These are phyloP conservation scores for Boletus tomentosulus DNA, from an alignment of 768 basidiomycete species.

Conservation along the genomic window DNA sequence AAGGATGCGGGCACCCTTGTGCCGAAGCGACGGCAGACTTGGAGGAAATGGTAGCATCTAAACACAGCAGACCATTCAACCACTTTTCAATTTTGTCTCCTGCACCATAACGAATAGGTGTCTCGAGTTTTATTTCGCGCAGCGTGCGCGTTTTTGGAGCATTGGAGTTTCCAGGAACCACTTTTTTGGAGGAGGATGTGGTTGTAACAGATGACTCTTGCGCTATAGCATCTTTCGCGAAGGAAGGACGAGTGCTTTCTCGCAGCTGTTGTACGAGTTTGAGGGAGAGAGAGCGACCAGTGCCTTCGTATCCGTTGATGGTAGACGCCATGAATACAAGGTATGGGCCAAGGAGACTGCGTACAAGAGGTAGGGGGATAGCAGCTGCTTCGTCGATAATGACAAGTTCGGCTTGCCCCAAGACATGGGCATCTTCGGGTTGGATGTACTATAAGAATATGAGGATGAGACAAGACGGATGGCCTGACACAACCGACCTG, in stretches of 20 bases:
- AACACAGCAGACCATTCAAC: constrained; percentile 86
- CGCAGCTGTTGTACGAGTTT: constrained; percentile 97
- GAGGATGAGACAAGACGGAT: background rate
- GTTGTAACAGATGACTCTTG: constrained; percentile 37
- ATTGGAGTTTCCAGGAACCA: constrained; percentile 44
- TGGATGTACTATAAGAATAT: constrained; percentile 78
- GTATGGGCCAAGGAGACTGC: constrained; percentile 91
- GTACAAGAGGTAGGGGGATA: constrained; percentile 93
- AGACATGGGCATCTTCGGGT: constrained; percentile 95
- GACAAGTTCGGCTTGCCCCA: constrained; percentile 95
- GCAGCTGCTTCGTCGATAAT: constrained; percentile 99
- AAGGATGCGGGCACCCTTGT: constrained; percentile 92
- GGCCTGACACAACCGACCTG: constrained; percentile 53
- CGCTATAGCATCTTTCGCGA: constrained; percentile 54
- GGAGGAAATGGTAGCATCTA: constrained; percentile 73
- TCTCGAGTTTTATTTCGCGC: constrained; percentile 91
- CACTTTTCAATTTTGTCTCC: constrained; percentile 92
- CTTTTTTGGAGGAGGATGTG: constrained; percentile 49
- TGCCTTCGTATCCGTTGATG: constrained; percentile 99
- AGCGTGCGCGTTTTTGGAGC: constrained; percentile 66
- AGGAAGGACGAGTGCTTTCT: constrained; percentile 79
- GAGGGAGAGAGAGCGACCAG: constrained; percentile 95
- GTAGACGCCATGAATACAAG: constrained; percentile 99
- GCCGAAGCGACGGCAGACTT: constrained; percentile 34
- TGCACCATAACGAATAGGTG: constrained; percentile 86